These are phyloP conservation scores for Lentithecium fluviatile DNA, from an alignment of 495 filamentous ascomycete species.

Conservation along the genomic window DNA sequence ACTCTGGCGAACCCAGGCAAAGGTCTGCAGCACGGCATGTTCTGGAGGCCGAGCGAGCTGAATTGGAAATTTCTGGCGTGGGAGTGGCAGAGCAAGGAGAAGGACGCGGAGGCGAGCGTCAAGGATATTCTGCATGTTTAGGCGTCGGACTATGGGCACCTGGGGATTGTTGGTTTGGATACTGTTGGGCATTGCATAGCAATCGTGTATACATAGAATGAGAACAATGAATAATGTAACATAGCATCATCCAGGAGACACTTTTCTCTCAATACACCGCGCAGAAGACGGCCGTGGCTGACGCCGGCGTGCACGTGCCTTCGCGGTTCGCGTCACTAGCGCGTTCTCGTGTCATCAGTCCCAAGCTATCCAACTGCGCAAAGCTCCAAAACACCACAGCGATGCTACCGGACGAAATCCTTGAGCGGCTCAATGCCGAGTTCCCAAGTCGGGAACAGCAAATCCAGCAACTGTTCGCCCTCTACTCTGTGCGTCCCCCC, in stretches of 20 bases:
- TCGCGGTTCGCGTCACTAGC: slow-evolving; percentile 6
- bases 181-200: background rate
- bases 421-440: slow-evolving; percentile 28
- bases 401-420: slow-evolving; percentile 38
- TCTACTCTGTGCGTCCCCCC: slow-evolving; percentile 35
- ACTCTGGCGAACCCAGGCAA: slow-evolving; percentile 27
- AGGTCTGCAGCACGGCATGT: slow-evolving; percentile 72
- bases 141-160: background rate
- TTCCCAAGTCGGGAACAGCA: slow-evolving; percentile 44
- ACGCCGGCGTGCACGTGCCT: slow-evolving; percentile 8
- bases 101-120: slow-evolving; percentile 10
- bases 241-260: too few species aligned
- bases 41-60: slow-evolving; percentile 80
- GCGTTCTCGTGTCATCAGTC: slow-evolving; percentile 1
- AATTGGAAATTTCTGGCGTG: slow-evolving; percentile 92
- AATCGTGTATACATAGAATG: background rate
- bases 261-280: too few species aligned
- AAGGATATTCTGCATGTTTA: slow-evolving; percentile 18
- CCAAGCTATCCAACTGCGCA: background rate
- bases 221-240: background rate
- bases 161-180: background rate
- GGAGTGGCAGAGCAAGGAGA: slow-evolving; percentile 55
- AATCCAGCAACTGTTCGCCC: slow-evolving; percentile 37
- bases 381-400: slow-evolving; percentile 5
- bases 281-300: too few species aligned